phyloP scores from a whole-genome alignment of 2,329 filamentous ascomycete species.

The Microcera coccophila region DNA sequence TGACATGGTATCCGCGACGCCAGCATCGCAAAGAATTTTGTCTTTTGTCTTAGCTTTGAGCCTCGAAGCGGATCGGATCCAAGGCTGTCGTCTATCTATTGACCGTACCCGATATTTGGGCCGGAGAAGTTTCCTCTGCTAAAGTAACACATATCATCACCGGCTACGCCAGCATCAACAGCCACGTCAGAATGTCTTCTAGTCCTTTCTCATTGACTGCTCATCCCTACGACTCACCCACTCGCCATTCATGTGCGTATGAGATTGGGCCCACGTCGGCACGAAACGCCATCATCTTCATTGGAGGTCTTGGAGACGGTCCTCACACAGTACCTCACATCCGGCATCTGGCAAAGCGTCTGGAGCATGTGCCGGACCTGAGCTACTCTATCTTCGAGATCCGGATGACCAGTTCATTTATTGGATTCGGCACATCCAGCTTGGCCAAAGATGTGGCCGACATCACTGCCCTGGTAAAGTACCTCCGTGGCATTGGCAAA shows the following conservation, averaged over 20 bases:
- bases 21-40: too few relatives aligned
- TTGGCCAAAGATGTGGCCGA: conserved; percentile 52
- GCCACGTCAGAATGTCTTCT: conserved; percentile 27
- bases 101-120: too few relatives aligned
- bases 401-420: conserved; percentile 52
- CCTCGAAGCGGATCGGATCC: too few relatives aligned
- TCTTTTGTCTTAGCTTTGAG: too few relatives aligned
- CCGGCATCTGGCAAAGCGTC: conserved; percentile 41
- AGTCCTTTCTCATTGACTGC: conserved; percentile 42
- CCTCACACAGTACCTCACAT: conserved; percentile 61
- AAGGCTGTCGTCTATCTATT: too few relatives aligned
- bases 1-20: too few relatives aligned
- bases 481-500: conserved; percentile 49
- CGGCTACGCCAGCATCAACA: neutral
- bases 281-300: conserved; percentile 61
- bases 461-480: conserved; percentile 49
- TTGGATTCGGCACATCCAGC: conserved; percentile 48
- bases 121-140: too few relatives aligned
- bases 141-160: too few relatives aligned
- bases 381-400: conserved; percentile 55
- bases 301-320: conserved; percentile 68
- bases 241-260: conserved; percentile 42
- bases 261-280: conserved; percentile 40
- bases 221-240: conserved; percentile 44
- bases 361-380: conserved; percentile 37